Conservation (phyloP, 129 eudicot genomes). For the Dittrichia graveolens region DNA sequence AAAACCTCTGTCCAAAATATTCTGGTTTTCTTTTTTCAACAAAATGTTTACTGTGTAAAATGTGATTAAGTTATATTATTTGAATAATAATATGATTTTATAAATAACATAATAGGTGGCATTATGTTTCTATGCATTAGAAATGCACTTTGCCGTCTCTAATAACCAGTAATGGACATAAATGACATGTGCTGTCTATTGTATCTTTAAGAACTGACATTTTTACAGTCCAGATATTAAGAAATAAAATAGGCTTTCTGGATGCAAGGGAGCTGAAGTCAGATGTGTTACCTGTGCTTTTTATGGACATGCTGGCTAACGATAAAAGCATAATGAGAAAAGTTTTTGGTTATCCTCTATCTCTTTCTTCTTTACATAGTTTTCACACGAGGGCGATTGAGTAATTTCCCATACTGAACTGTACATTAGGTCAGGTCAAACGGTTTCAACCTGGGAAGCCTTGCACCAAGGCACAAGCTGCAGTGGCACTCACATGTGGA, state of each 20-base stretch:
- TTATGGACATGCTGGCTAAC: conserved; percentile 61
- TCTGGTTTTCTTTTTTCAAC: too few relatives aligned
- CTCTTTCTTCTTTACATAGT: conserved; percentile 26
- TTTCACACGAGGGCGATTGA: not conserved
- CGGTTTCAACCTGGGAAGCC: conserved; percentile 90
- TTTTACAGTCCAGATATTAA: conserved; percentile 96
- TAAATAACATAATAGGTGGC: not conserved
- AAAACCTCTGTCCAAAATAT: not conserved
- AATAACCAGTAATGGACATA: not conserved
- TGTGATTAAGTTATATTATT: not conserved
- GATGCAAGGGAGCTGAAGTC: conserved; percentile 79
- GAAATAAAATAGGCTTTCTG: conserved; percentile 74
- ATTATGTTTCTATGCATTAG: not conserved
- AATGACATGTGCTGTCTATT: conserved; percentile 6
- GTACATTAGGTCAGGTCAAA: conserved; percentile 65
- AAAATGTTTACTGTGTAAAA: not conserved
- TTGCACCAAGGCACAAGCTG: conserved; percentile 90
- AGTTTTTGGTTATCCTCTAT: conserved; percentile 74
- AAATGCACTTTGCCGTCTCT: not conserved
- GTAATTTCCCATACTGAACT: conserved; percentile 12
- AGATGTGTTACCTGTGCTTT: conserved; percentile 59
- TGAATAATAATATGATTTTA: not conserved
- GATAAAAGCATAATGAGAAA: conserved; percentile 76
- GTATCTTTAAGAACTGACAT: conserved; percentile 53
- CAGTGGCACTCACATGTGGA: conserved; percentile 89